Base-by-base conservation (phyloP, 2,329 filamentous ascomycete genomes). In the Rhexocercosporidium sp. region DNA sequence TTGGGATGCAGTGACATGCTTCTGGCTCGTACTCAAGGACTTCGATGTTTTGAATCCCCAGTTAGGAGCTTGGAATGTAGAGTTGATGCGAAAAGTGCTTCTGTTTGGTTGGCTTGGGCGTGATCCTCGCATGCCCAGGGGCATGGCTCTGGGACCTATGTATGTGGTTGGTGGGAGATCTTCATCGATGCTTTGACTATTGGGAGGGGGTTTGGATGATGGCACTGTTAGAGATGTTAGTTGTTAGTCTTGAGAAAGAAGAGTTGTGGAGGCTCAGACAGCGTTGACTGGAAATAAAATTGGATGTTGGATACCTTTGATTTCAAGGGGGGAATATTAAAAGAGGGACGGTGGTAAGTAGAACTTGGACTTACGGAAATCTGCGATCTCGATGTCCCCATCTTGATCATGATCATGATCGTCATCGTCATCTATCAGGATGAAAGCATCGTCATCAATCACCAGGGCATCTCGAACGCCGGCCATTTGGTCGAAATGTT, bases 391-490 rank as follows among this genome's bases (percentile, higher is more conserved):
- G 12, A 53, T 27, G 20, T 53, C 63, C 34, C 31, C 29, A 20
- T 29, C 34, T n/a, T 46, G 20, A 22, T 25, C 18, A 9, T 8
- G 4, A 37, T 31, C 34, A n/a, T n/a, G n/a, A n/a, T 54, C 54
- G 7, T 64, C 61, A 27, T 60, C 25, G 4, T 54, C 61, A 39
- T 64, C 54, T 20, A 64, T 64, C 18, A 54, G 54, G 7, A 62
- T 46, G 31, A 53, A 9, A 27, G 62, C 39, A 12, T 69, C 51
- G 29, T 69, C 59, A 31, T 69, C 59, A 57, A 67, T 53, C 18
- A 65, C 46, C 18, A 67, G 18, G 16, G 65, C 27, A 16, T 41
- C 57, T 61, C 56, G 44, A 4, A n/a, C 7, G 1, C 14, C 20
- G 29, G 29, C 18, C 65, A 67, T 69, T 27, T 27, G 1, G 12